Base-by-base conservation (phyloP, 257 asterid species). In the Thymus mandschuricus region DNA sequence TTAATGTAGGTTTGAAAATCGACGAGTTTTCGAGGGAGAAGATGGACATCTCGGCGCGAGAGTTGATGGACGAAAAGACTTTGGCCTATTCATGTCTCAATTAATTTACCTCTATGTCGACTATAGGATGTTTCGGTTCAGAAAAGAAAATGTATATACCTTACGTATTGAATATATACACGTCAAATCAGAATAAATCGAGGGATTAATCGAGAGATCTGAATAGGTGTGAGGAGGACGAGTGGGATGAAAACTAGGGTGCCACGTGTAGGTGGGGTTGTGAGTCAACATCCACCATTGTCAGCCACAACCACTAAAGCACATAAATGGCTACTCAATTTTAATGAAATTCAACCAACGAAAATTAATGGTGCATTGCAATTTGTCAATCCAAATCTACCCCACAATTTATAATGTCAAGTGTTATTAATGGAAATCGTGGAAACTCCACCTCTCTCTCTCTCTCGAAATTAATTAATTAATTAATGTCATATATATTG, bases 21-120 rank as follows among this genome's bases (percentile, higher is more conserved):
- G 89, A 86, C 50, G 92, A 84, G 52, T 80, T 86, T 68, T 92
- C 96, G 0, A 92, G 85, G 86, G 86, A 62, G 76, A 89, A 86
- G 76, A 86, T 92, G 92, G 94, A 88, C 10, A 85, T 83, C 7
- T 76, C 83, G 4, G 89, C 94, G 5, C 74, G 76, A 27, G 98
- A 92, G 78, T 80, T 92, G 85, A 60, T 68, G 8, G 98, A 85
- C 72, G 98, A 92, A 76, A 88, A 84, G 63, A 29, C 86, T 62
- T 64, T 88, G 73, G 98, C 98, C 7, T 80, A 81, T 79, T 87
- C 90, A 43, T 87, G 87, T 75, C 91, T 89, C 61, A 63, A 69
- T 66, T 56, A 64, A 11, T 84, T 68, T 85, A 34, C 4, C 49
- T 57, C 30, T 30, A 2, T 0, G 21, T 21, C 21, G 21, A 0